Percentiles rank a stretch among this genome's conserved stretches.
phyloP scores from a whole-genome alignment of 169 alveolate species.

The Perkinsus chesapeaki region DNA sequence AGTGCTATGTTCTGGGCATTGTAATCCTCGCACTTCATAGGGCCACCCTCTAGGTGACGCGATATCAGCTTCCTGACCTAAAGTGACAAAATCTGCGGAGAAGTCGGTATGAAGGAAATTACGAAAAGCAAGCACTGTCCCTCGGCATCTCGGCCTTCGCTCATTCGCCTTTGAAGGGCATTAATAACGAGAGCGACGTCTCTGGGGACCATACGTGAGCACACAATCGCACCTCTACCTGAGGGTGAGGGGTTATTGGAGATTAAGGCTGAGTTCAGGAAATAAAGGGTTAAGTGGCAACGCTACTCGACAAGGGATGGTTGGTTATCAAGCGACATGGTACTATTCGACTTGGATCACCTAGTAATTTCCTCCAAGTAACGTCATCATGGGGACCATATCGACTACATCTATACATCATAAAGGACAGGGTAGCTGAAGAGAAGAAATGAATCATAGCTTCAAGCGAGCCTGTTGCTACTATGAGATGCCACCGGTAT shows the following conservation, averaged over 20 bases:
- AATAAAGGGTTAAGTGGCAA: background rate
- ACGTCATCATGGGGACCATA: background rate
- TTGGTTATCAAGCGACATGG: background rate
- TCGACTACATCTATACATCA: background rate
- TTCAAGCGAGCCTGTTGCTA: background rate
- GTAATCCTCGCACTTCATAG: background rate
- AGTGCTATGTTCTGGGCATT: background rate
- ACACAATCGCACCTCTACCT: background rate
- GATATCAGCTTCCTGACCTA: background rate
- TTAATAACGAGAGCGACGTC: background rate
- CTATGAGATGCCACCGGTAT: background rate
- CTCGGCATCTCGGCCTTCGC: background rate
- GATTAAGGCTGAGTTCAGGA: too few species aligned
- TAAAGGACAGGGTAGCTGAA: background rate
- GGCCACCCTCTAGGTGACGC: background rate
- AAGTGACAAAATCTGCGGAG: background rate
- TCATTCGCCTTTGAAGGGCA: background rate
- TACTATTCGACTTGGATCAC: background rate
- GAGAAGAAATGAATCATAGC: background rate
- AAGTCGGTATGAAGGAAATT: background rate
- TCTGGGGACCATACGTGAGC: background rate
- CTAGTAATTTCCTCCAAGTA: background rate
- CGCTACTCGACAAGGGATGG: background rate
- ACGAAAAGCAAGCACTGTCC: background rate
- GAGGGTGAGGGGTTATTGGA: background rate